These are phyloP conservation scores for Tetrastigma voinierianum DNA, from an alignment of 164 flowering plant genomes.

Conservation along the genomic window DNA sequence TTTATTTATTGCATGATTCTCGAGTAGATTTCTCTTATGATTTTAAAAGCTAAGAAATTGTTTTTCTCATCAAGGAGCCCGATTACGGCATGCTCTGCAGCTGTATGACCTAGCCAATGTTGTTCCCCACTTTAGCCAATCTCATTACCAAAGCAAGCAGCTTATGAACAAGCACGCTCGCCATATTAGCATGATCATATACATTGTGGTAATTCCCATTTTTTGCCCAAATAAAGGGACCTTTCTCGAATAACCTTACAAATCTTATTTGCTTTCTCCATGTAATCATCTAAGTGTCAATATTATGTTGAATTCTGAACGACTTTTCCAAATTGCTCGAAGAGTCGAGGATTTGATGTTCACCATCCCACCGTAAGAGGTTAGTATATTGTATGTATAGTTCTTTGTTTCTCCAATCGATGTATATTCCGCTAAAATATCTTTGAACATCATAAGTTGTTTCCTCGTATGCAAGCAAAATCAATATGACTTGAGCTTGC, in stretches of 20 bases:
- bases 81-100: too few species aligned
- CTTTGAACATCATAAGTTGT: not conserved
- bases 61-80: conserved; percentile 13
- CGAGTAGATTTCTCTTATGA: not conserved
- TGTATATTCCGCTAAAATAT: not conserved
- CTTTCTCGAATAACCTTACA: not conserved
- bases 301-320: too few species aligned
- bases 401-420: not conserved
- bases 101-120: conserved; percentile 98
- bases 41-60: too few species aligned
- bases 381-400: conserved; percentile 22
- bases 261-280: too few species aligned
- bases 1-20: not conserved
- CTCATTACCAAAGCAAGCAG: conserved; percentile 99
- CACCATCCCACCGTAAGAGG: conserved; percentile 91
- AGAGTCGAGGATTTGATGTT: conserved; percentile 89
- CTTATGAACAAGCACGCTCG: conserved; percentile 96
- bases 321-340: too few species aligned
- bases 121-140: conserved; percentile 83
- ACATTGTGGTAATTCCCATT: conserved; percentile 39
- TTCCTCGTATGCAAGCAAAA: not conserved
- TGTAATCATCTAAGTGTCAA: not conserved
- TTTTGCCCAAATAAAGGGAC: not conserved
- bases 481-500: not conserved
- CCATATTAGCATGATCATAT: conserved; percentile 88